phyloP scores from a whole-genome alignment of 1,139 yeast species.

The Diutina sp. region DNA sequence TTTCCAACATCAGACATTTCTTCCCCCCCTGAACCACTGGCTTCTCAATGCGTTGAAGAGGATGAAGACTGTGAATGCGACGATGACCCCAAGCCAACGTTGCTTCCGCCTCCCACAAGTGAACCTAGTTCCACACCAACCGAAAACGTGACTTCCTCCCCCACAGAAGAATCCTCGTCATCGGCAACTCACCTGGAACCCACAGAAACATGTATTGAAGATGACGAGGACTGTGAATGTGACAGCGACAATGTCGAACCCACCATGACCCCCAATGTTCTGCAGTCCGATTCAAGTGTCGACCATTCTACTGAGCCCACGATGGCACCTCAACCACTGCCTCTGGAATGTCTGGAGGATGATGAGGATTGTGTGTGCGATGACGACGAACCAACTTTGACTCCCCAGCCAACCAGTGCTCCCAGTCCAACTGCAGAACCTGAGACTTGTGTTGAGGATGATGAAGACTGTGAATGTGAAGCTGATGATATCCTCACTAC shows the following conservation, averaged over 20 bases:
- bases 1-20: not conserved
- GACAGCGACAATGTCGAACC: not conserved
- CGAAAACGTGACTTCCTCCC: not conserved
- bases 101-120: not conserved
- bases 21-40: not conserved
- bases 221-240: not conserved
- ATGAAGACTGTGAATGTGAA: not conserved
- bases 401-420: not conserved
- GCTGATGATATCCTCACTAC: not conserved
- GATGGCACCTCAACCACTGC: not conserved
- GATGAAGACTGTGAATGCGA: not conserved
- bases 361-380: not conserved
- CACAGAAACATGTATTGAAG: not conserved
- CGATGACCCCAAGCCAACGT: not conserved
- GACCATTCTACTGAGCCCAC: not conserved
- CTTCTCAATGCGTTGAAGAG: not conserved
- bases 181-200: no score
- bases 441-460: not conserved
- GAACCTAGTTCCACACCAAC: not conserved
- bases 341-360: not conserved
- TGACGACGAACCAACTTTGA: not conserved
- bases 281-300: not conserved
- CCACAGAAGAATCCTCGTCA: no score
- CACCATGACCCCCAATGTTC: not conserved
- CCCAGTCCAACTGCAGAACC: not conserved